Percentiles rank a stretch among this genome's conserved stretches.
phyloP scores from a whole-genome alignment of 257 asterid species.

The Ilex aquifolium region DNA sequence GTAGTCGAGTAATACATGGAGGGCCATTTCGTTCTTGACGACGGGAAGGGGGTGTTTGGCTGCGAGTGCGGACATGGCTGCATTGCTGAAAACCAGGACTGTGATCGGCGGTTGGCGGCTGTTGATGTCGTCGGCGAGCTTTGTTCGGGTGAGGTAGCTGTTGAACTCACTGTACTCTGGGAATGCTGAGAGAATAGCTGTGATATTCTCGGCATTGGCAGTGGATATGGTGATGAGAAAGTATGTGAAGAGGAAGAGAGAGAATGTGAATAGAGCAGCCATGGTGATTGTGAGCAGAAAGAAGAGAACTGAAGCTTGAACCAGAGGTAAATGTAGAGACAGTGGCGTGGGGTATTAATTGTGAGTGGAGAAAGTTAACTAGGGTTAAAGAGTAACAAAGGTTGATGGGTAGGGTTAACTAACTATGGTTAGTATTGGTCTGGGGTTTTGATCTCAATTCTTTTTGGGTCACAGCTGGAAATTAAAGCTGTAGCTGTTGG shows the following conservation, averaged over 20 bases:
- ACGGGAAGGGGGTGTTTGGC: constrained; percentile 63
- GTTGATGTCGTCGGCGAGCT: constrained; percentile 97
- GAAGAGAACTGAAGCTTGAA: neutral
- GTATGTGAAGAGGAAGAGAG: constrained; percentile 21
- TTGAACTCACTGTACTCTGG: constrained; percentile 85
- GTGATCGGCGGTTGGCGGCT: constrained; percentile 69
- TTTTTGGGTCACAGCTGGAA: too few species aligned
- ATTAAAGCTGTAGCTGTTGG: too few species aligned
- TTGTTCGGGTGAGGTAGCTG: constrained; percentile 53
- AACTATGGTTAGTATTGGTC: too few species aligned
- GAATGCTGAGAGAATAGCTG: constrained; percentile 47
- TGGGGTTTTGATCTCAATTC: too few species aligned
- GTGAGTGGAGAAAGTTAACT: neutral
- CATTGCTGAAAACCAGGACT: constrained; percentile 66
- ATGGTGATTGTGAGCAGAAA: constrained; percentile 19
- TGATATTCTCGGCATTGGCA: constrained; percentile 57
- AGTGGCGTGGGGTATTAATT: constrained; percentile 8
- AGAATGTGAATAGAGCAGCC: constrained; percentile 23
- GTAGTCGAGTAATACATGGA: constrained; percentile 86
- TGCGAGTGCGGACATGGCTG: constrained; percentile 54
- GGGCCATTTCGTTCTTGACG: constrained; percentile 54
- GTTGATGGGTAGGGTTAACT: neutral
- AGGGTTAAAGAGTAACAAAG: neutral
- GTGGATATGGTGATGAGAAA: constrained; percentile 28
- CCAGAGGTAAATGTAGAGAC: neutral